phyloP scores from a whole-genome alignment of 352 stramenopile species.

The Pythium aphanidermatum region DNA sequence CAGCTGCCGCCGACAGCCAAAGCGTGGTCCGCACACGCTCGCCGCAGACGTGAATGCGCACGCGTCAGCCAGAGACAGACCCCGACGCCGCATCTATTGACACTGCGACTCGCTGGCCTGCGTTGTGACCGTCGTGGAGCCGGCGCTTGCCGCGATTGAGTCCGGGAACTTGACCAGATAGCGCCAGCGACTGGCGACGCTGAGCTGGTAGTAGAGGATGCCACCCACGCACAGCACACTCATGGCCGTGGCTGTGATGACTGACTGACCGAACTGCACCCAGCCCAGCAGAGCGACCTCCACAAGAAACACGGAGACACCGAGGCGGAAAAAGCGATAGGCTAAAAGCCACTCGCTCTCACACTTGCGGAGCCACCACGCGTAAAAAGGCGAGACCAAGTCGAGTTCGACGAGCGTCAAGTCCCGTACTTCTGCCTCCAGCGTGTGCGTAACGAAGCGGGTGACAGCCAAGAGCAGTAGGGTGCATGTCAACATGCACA shows the following conservation, averaged over 20 bases:
- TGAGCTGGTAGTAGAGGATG: constrained; percentile 61
- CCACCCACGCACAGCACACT: constrained; percentile 36
- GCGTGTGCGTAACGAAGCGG: constrained; percentile 70
- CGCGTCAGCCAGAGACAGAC: too few species aligned
- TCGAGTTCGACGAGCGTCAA: constrained; percentile 57
- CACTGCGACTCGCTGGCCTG: neutral
- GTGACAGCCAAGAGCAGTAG: constrained; percentile 69
- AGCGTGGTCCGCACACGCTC: too few species aligned
- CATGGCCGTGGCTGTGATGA: constrained; percentile 33
- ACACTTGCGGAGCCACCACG: constrained; percentile 65
- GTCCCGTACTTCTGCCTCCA: constrained; percentile 54
- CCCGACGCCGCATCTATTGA: constrained; percentile 1
- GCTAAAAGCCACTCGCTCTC: constrained; percentile 70
- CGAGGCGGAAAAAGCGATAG: constrained; percentile 57
- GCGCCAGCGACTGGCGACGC: constrained; percentile 62
- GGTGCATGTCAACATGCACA: constrained; percentile 65
- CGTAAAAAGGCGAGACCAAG: constrained; percentile 55
- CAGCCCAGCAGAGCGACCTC: constrained; percentile 49
- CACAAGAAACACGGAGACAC: constrained; percentile 57
- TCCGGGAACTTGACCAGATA: constrained; percentile 65
- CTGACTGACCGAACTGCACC: constrained; percentile 52
- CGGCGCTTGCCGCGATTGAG: neutral
- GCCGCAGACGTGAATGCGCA: too few species aligned
- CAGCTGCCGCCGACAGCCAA: neutral
- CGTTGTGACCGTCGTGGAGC: neutral